Conservation (phyloP, 352 stramenopile species). For the Globisporangium cederbergense region DNA sequence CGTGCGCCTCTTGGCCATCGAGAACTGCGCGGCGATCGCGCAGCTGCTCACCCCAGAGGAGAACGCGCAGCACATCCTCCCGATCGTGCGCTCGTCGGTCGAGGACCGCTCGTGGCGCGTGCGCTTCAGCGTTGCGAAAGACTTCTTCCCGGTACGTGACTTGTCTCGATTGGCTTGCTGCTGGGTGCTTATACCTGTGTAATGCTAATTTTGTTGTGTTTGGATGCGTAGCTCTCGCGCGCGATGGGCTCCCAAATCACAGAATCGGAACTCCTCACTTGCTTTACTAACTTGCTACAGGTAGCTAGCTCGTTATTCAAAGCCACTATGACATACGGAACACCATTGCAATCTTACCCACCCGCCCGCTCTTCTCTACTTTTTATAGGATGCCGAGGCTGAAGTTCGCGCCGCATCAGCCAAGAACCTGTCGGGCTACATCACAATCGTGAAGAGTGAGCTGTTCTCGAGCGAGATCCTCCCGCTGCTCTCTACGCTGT, state of each 20-base stretch:
- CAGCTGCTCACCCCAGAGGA: slow-evolving; percentile 72
- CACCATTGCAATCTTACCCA: too few species aligned
- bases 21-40: slow-evolving; percentile 78
- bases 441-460: slow-evolving; percentile 88
- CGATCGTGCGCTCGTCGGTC: slow-evolving; percentile 69
- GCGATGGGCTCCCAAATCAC: slow-evolving; percentile 78
- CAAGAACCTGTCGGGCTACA: slow-evolving; percentile 92
- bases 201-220: not conserved
- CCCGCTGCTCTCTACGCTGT: slow-evolving; percentile 86
- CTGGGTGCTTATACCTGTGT: too few species aligned
- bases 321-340: too few species aligned
- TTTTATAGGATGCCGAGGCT: slow-evolving; percentile 79
- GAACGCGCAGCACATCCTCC: slow-evolving; percentile 71
- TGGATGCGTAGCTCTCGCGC: slow-evolving; percentile 43
- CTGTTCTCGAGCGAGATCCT: slow-evolving; percentile 90
- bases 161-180: not conserved
- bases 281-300: slow-evolving; percentile 90
- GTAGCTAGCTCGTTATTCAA: slow-evolving; percentile 21
- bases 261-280: slow-evolving; percentile 87
- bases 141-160: slow-evolving; percentile 77
- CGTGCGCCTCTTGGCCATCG: slow-evolving; percentile 91
- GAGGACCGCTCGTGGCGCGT: slow-evolving; percentile 91
- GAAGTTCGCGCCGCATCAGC: slow-evolving; percentile 91
- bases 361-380: not conserved
- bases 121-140: slow-evolving; percentile 92